Evolutionary conservation across 2,329 filamentous ascomycete species (phyloP).

Genomic region (Xylariaceae sp.): DNA sequence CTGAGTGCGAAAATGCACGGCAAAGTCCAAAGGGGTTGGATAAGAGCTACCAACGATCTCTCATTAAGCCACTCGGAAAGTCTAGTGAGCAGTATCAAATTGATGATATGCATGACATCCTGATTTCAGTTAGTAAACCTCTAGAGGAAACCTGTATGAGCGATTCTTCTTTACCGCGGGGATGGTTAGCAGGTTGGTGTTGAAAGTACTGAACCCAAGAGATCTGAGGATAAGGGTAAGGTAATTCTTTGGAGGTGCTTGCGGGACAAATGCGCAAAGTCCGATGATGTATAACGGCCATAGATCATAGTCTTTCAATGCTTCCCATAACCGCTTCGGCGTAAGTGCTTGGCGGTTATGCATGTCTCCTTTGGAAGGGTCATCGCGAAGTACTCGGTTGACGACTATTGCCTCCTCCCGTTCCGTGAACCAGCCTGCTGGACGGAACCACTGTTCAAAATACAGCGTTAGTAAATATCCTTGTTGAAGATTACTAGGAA

Average conservation of each 20-base stretch:
- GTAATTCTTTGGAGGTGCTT: conserved; percentile 49
- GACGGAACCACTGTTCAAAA: conserved; percentile 53
- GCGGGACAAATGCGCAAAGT: conserved; percentile 52
- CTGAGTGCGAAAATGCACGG: conserved; percentile 55
- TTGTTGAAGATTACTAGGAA: too few relatives aligned
- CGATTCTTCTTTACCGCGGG: conserved; percentile 42
- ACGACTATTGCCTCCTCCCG: conserved; percentile 61
- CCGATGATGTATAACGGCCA: conserved; percentile 59
- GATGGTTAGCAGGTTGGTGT: conserved; percentile 61
- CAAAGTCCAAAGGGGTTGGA: conserved; percentile 56
- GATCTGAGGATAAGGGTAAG: conserved; percentile 55
- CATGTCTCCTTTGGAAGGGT: conserved; percentile 61
- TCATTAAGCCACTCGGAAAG: conserved; percentile 55
- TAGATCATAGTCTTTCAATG: conserved; percentile 57
- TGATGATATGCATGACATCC: conserved; percentile 53
- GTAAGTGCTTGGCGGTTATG: conserved; percentile 60
- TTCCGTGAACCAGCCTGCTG: conserved; percentile 60
- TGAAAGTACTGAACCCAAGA: conserved; percentile 56
- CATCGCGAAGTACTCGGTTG: conserved; percentile 59
- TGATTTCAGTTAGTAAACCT: conserved; percentile 41
- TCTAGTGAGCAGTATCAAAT: conserved; percentile 53
- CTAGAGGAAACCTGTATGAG: conserved; percentile 22
- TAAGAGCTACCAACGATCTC: conserved; percentile 48
- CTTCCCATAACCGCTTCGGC: conserved; percentile 49
- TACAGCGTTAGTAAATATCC: too few relatives aligned